Conservation (phyloP, 2,329 filamentous ascomycete species). For the Alternaria triticina region DNA sequence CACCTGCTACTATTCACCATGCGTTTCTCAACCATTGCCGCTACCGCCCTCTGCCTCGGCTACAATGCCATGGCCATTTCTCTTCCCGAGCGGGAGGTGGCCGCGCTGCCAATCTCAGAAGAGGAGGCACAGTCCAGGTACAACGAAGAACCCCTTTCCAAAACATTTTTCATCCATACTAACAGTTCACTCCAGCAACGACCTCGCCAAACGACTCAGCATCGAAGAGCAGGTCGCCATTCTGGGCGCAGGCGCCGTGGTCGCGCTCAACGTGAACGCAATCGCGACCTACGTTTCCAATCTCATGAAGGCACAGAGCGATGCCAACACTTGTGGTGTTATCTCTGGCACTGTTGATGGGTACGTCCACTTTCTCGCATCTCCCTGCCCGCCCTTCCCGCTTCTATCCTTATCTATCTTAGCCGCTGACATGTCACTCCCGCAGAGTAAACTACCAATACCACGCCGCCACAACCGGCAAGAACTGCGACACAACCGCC, state of each 20-base stretch:
- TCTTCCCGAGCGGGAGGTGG: neutral
- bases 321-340: neutral
- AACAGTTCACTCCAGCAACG: neutral
- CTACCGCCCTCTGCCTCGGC: neutral
- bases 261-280: neutral
- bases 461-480: neutral
- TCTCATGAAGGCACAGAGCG: neutral
- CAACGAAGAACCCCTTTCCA: neutral
- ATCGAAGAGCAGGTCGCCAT: neutral
- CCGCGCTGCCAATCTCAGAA: neutral
- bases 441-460: neutral
- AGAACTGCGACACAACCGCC: neutral
- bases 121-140: neutral
- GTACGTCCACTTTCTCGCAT: neutral
- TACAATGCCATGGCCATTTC: neutral
- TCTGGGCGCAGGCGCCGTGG: neutral
- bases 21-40: neutral
- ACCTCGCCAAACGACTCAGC: neutral
- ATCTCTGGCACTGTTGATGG: neutral
- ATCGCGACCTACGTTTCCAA: neutral
- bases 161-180: neutral
- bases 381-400: too few species aligned
- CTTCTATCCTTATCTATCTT: too few species aligned
- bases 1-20: neutral
- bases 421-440: too few species aligned